Percentiles rank a stretch among this genome's conserved stretches.
phyloP scores from a whole-genome alignment of 1,284 basidiomycete species.

The Sanghuangporus sanghuang region DNA sequence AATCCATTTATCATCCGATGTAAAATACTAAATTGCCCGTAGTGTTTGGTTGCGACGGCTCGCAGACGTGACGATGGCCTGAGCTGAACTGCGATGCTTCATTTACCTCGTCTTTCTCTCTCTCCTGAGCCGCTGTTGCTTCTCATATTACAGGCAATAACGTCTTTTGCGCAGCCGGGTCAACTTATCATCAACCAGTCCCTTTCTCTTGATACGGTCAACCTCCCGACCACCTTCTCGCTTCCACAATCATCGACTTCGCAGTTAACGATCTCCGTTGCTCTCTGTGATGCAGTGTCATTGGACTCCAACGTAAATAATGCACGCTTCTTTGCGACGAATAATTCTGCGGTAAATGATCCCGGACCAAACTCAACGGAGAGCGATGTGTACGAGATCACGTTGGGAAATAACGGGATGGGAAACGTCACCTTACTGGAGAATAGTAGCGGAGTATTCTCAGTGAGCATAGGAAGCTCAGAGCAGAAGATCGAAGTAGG shows the following conservation, averaged over 20 bases:
- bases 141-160: background rate
- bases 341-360: slow-evolving; percentile 37
- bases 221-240: slow-evolving; percentile 22
- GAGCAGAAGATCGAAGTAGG: slow-evolving; percentile 49
- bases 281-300: slow-evolving; percentile 40
- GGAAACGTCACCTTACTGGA: slow-evolving; percentile 48
- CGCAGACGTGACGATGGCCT: background rate
- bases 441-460: slow-evolving; percentile 42
- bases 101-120: background rate
- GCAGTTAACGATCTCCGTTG: slow-evolving; percentile 49
- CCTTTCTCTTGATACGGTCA: slow-evolving; percentile 5
- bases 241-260: slow-evolving; percentile 33
- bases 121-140: slow-evolving; percentile 1
- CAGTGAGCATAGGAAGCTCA: slow-evolving; percentile 37
- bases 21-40: no score
- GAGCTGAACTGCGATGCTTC: background rate
- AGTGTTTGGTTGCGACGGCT: no score
- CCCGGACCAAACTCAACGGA: slow-evolving; percentile 38
- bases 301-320: slow-evolving; percentile 19
- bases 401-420: slow-evolving; percentile 41
- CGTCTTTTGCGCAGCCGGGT: background rate
- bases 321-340: slow-evolving; percentile 52
- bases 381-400: slow-evolving; percentile 45
- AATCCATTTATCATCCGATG: no score
- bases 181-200: slow-evolving; percentile 11